Evolutionary conservation across 2,329 filamentous ascomycete genomes (phyloP), one percentile per base, ranked within the genome.

Genomic region (Colletotrichum tanaceti): DNA sequence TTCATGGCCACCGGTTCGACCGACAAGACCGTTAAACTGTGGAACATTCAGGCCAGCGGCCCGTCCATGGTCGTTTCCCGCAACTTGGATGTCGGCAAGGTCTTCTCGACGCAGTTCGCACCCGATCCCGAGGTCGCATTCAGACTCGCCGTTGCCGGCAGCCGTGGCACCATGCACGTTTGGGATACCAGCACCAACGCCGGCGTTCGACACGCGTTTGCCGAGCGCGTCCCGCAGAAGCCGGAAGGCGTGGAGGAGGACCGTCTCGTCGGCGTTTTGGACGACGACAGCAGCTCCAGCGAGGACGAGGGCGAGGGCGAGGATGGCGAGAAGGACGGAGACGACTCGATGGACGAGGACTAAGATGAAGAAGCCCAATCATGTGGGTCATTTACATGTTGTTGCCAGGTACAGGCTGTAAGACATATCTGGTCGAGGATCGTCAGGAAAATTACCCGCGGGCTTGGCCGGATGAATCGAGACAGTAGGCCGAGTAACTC

Each of bases 161-260:
- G 94, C 84, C 97, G 97, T 83, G 96, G 96, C 53, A 88, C 89
- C 43, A 90, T 98, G 76, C 93, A 97, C 78, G 90, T 99, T 61
- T 99, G 96, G 96, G 95, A 98, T 80, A 98, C 96, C 24, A 89
- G 93, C 78, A 99, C 96, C 65, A 99, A 99, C 78, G 89, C 88
- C 16, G 91, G 92, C 32, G 93, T 99, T 39, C 89, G 96, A 67
- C 87, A 91, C 71, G 90, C 91, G 1, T 99, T 99, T 82, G 93
- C 92, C 2, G 43, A 88, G 83, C 75, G 90, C 89, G 75, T 83
- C 11, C 86, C 88, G 20, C 72, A 74, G 72, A 77, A 84, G 70
- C 81, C 84, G 7, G 88, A 88, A 57, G 89, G 85, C 18, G 87
- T 89, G 54, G 88, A 90, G 28, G 86, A 89, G 78, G 95, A 99